A percentile compares a stretch with the other conserved stretches of the same genome.
These are phyloP conservation scores for Rickenella mellea DNA, from an alignment of 768 basidiomycete genomes.

Conservation along the genomic window DNA sequence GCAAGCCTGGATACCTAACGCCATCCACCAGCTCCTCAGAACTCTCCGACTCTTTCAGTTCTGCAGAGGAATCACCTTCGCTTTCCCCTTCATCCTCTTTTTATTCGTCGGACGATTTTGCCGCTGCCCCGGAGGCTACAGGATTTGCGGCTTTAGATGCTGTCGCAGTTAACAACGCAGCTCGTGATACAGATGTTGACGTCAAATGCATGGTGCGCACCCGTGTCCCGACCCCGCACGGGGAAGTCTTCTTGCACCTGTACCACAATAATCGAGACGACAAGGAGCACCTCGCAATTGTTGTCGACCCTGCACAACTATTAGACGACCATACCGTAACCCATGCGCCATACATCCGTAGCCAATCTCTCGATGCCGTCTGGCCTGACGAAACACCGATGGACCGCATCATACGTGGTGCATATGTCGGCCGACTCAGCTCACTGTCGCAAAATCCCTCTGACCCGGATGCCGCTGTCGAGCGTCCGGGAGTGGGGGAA, in stretches of 20 bases:
- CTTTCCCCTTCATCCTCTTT: slow-evolving; percentile 4
- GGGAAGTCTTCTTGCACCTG: slow-evolving; percentile 84
- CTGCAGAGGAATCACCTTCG: slow-evolving; percentile 2
- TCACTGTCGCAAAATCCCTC: slow-evolving; percentile 32
- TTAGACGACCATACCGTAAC: slow-evolving; percentile 26
- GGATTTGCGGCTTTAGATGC: not conserved
- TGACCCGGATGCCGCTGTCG: slow-evolving; percentile 20
- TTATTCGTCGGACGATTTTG: slow-evolving; percentile 1
- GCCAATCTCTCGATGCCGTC: slow-evolving; percentile 66
- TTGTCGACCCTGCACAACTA: slow-evolving; percentile 86
- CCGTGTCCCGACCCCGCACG: slow-evolving; percentile 93
- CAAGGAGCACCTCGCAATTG: slow-evolving; percentile 95
- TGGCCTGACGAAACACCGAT: slow-evolving; percentile 90
- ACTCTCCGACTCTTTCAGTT: too few species aligned
- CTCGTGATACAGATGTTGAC: slow-evolving; percentile 27
- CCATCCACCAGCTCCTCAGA: not conserved
- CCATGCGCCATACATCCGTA: slow-evolving; percentile 55
- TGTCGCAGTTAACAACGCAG: not conserved
- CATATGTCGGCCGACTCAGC: slow-evolving; percentile 82
- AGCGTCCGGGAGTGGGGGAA: too few species aligned
- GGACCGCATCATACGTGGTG: slow-evolving; percentile 89
- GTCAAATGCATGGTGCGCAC: slow-evolving; percentile 96
- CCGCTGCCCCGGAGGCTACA: not conserved
- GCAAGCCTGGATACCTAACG: slow-evolving; percentile 24
- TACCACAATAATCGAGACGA: slow-evolving; percentile 88